These are phyloP conservation scores for Sparassis latifolia DNA, from an alignment of 1,284 basidiomycete genomes.

Conservation along the genomic window DNA sequence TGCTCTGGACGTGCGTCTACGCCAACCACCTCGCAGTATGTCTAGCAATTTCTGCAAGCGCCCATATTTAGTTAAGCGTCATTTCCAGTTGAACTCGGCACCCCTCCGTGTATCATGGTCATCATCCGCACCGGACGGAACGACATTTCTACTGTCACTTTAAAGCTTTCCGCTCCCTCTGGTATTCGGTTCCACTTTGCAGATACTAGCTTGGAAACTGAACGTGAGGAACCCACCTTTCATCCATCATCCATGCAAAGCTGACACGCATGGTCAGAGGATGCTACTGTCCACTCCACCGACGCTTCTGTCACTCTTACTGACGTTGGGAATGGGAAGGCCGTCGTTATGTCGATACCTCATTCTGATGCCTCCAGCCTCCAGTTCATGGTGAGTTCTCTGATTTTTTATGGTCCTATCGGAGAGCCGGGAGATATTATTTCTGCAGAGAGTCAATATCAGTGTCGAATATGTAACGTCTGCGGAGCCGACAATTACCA, in stretches of 20 bases:
- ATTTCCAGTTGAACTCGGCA: constrained; percentile 60
- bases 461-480: constrained; percentile 57
- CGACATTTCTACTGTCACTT: constrained; percentile 39
- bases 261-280: constrained; percentile 3
- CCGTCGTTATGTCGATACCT: constrained; percentile 48
- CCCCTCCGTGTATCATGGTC: constrained; percentile 46
- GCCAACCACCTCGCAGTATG: constrained; percentile 57
- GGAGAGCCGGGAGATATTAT: neutral
- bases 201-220: constrained; percentile 36
- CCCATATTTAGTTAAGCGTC: neutral
- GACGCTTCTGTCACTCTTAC: constrained; percentile 41
- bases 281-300: constrained; percentile 26
- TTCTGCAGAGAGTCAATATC: constrained; percentile 51
- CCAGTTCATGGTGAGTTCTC: constrained; percentile 42
- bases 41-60: constrained; percentile 1
- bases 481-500: constrained; percentile 42
- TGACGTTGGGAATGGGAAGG: constrained; percentile 38
- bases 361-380: constrained; percentile 55
- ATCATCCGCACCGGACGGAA: constrained; percentile 63
- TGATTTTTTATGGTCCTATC: neutral
- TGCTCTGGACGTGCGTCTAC: constrained; percentile 53
- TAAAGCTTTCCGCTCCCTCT: constrained; percentile 48
- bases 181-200: constrained; percentile 44
- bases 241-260: too few species aligned
- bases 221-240: constrained; percentile 21